These are phyloP conservation scores for Cercospora beticola DNA, from an alignment of 2,329 filamentous ascomycete species.

Conservation along the genomic window DNA sequence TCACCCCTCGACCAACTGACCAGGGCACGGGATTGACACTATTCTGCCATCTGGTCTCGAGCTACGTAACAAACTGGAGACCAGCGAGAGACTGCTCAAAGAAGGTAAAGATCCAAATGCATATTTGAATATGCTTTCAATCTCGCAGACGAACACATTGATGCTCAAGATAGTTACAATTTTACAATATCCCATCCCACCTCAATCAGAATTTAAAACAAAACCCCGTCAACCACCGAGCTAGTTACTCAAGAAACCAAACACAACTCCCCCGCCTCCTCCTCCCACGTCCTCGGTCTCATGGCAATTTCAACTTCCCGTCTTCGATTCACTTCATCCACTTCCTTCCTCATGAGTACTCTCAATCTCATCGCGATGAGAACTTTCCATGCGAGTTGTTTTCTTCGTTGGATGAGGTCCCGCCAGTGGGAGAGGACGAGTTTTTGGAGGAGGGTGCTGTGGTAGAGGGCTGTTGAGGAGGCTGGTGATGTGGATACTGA, in stretches of 20 bases:
- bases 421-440: slow-evolving; percentile 8
- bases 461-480: neutral
- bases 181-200: too few relatives aligned
- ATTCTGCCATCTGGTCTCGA: neutral
- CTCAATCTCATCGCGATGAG: slow-evolving; percentile 10
- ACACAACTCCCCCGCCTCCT: slow-evolving; percentile 14
- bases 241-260: slow-evolving; percentile 1
- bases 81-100: neutral
- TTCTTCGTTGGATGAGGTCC: neutral
- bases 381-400: slow-evolving; percentile 9
- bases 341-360: neutral
- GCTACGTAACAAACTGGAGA: neutral
- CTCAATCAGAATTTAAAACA: too few relatives aligned
- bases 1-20: neutral
- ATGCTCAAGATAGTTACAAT: neutral
- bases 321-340: neutral
- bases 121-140: neutral
- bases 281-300: slow-evolving; percentile 7
- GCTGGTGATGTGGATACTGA: neutral
- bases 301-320: neutral
- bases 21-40: neutral
- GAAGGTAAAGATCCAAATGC: too few relatives aligned
- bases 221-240: neutral
- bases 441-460: slow-evolving; percentile 7
- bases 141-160: neutral